Conservation (phyloP, 257 asterid genomes). For the Solanum pinnatisectum region DNA sequence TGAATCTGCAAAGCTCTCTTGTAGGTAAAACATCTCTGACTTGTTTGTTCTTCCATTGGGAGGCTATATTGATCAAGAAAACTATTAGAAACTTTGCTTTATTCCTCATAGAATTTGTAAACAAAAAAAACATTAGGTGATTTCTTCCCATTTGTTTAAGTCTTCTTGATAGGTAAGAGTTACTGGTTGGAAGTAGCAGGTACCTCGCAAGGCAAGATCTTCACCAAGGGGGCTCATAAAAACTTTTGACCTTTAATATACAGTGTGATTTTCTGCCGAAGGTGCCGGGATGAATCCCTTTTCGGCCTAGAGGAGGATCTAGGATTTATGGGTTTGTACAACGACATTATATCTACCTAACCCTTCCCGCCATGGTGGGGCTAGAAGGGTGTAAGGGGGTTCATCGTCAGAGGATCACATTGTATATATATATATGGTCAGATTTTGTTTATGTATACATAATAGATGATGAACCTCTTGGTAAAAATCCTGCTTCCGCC, state of each 20-base stretch:
- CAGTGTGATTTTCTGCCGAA: neutral
- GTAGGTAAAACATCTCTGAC: slow-evolving; percentile 19
- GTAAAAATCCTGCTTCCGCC: neutral
- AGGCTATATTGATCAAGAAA: slow-evolving; percentile 13
- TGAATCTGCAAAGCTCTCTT: slow-evolving; percentile 40
- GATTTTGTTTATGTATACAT: neutral
- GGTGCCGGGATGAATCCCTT: neutral
- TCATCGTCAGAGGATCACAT: neutral
- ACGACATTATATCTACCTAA: neutral
- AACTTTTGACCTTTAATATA: neutral
- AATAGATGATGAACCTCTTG: neutral
- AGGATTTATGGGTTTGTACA: no score
- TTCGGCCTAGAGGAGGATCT: neutral
- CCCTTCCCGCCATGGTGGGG: neutral
- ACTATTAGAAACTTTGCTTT: neutral
- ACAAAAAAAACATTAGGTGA: neutral
- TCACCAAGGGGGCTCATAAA: neutral
- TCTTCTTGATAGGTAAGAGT: neutral
- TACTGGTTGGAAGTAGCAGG: neutral
- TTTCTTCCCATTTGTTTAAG: neutral
- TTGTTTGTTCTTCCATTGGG: neutral
- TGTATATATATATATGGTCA: neutral
- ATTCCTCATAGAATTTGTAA: neutral
- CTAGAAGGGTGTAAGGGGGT: neutral
- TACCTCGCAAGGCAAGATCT: neutral